Evolutionary conservation across 108 stramenopile genomes (phyloP), one percentile per base, ranked within the genome.

Genomic region (Stephanodiscus minutulus): DNA sequence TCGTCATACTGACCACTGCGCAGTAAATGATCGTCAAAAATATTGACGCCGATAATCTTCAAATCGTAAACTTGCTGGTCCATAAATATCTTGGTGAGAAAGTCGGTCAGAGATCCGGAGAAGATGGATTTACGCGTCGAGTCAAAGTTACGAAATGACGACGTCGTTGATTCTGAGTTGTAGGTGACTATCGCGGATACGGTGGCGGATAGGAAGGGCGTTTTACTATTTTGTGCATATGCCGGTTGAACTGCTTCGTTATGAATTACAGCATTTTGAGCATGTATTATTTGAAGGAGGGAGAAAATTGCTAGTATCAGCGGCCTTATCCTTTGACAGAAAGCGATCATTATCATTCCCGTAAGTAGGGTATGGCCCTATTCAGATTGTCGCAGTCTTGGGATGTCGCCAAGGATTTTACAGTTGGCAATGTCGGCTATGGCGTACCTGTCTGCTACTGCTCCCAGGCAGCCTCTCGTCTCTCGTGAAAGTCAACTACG

Each of bases 21-120:
- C 39, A 63, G n/a, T 11, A 46, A 46, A 21, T 63, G 43, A 46
- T 46, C 66, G 24, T 47, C 35, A 50, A 36, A 49, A 52, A 36
- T 52, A 20, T 66, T 28, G 15, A 20, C 66, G 1, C 18, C 37
- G 21, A 58, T 28, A 3, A 58, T 58, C 33, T 36, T 58, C 29
- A 58, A 33, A 35, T 58, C 29, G 22, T 58, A 58, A 18, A 58
- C 57, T 58, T 58, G 57, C 57, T 58, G 57, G 7, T 58, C 57
- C 1, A 0, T 18, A 31, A 58, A 58, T 58, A 58, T 36, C 29
- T 58, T 58, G 17, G 57, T 58, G n/a, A 58, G 57, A 58, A 58
- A 58, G 27, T 58, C 29, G 57, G 13, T 33, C n/a, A 58, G 33
- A 12, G 57, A 33, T 58, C 5, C 29, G 5, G 57, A 58, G 31